phyloP scores from a whole-genome alignment of 1,284 basidiomycete genomes.

The Cryptococcus maquisensis region DNA sequence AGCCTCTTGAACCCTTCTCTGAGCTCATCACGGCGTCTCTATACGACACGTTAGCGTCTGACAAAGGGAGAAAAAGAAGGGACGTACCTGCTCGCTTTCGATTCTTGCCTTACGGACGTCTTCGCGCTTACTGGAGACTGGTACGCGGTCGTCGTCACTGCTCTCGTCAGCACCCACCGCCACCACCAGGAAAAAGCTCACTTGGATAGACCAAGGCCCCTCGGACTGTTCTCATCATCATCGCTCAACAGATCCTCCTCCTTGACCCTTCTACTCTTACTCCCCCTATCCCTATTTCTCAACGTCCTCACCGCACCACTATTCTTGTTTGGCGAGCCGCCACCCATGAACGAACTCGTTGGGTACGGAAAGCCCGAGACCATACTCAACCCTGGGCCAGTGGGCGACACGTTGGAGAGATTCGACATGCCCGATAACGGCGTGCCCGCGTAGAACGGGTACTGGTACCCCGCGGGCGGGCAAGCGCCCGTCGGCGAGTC shows the following conservation, averaged over 20 bases:
- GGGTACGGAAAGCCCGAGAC: slow-evolving; percentile 20
- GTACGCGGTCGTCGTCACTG: slow-evolving; percentile 15
- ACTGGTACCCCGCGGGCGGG: slow-evolving; percentile 1
- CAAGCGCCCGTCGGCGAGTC: slow-evolving; percentile 5
- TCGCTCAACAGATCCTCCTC: slow-evolving; percentile 14
- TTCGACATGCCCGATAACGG: slow-evolving; percentile 5
- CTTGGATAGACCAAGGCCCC: slow-evolving; percentile 7
- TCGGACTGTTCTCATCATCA: slow-evolving; percentile 8
- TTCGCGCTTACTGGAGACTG: slow-evolving; percentile 14
- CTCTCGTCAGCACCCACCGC: background rate
- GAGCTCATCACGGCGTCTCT: slow-evolving; percentile 79
- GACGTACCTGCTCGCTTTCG: slow-evolving; percentile 40
- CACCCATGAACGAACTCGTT: background rate
- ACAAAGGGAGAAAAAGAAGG: too few species aligned
- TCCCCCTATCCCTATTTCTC: background rate
- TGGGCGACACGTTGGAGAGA: slow-evolving; percentile 8
- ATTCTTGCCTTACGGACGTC: slow-evolving; percentile 33
- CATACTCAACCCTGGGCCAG: slow-evolving; percentile 16
- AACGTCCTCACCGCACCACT: background rate
- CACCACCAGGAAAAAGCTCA: background rate
- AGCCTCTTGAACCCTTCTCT: slow-evolving; percentile 78
- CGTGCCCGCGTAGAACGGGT: slow-evolving; percentile 5
- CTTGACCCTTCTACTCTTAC: slow-evolving; percentile 7
- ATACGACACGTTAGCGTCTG: slow-evolving; percentile 63
- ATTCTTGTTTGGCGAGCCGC: background rate